Conservation (phyloP, 495 filamentous ascomycete genomes). For the Penicillium canariense region DNA sequence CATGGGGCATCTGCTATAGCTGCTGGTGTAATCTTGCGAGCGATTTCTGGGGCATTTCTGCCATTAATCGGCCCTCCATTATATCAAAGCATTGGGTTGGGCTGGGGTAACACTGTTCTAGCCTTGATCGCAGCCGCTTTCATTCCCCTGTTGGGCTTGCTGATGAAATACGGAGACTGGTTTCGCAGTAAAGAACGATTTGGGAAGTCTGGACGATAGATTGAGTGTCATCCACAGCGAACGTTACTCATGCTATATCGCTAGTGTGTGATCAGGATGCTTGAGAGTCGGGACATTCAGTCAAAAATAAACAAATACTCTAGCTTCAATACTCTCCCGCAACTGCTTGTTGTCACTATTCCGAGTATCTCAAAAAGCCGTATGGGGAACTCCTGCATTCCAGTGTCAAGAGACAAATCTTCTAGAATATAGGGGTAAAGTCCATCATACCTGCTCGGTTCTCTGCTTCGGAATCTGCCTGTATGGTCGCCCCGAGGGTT, state of each 20-base stretch:
- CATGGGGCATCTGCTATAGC: slow-evolving; percentile 6
- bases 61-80: slow-evolving; percentile 6
- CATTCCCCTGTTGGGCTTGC: slow-evolving; percentile 1
- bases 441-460: neutral
- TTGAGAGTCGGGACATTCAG: neutral
- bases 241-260: neutral
- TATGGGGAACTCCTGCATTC: slow-evolving; percentile 1
- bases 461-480: neutral
- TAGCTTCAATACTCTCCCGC: slow-evolving; percentile 3
- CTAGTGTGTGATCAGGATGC: neutral
- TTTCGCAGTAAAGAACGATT: neutral
- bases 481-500: too few species aligned
- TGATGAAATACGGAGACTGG: slow-evolving; percentile 2
- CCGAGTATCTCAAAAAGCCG: neutral
- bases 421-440: neutral
- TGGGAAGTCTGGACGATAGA: neutral
- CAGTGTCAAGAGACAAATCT: neutral
- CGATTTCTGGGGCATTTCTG: slow-evolving; percentile 7
- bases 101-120: slow-evolving; percentile 8
- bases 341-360: neutral
- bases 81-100: slow-evolving; percentile 1
- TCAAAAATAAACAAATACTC: slow-evolving; percentile 3
- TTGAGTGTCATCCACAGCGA: neutral
- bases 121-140: slow-evolving; percentile 4
- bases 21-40: slow-evolving; percentile 2